Evolutionary conservation across 306 rosid species (phyloP).

Genomic region (Prunus fruticosa): DNA sequence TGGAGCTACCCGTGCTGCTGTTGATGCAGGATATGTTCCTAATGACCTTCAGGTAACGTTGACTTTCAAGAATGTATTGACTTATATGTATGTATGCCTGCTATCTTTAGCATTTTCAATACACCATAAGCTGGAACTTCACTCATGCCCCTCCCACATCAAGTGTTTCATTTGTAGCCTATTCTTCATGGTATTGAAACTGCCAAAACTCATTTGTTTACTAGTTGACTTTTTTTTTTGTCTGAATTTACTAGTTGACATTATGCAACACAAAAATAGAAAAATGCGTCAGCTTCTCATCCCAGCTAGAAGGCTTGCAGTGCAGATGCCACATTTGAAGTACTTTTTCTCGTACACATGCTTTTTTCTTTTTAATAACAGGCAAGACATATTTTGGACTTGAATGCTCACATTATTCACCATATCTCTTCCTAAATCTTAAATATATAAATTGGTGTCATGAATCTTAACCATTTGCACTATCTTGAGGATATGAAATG

Average conservation of each 20-base stretch:
- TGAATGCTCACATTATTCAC: neutral
- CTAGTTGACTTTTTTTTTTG: neutral
- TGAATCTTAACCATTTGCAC: conserved; percentile 1
- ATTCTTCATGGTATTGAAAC: neutral
- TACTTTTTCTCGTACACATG: neutral
- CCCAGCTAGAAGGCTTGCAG: neutral
- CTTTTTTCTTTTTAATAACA: too few relatives aligned
- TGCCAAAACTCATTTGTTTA: neutral
- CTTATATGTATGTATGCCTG: neutral
- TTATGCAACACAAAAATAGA: neutral
- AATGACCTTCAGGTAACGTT: conserved; percentile 85
- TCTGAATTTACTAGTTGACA: neutral
- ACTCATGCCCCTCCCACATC: too few relatives aligned
- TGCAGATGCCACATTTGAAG: neutral
- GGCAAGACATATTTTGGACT: neutral
- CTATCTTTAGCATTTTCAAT: neutral
- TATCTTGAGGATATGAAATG: neutral
- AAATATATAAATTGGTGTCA: neutral
- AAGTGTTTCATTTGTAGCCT: neutral
- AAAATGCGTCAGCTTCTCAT: neutral
- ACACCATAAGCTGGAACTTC: too few relatives aligned
- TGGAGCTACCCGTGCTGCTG: conserved; percentile 98
- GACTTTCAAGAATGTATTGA: neutral
- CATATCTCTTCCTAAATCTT: neutral
- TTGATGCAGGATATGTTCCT: conserved; percentile 92